phyloP scores from a whole-genome alignment of 371 early-diverging fungal genomes.

The Rhizopus arrhizus region DNA sequence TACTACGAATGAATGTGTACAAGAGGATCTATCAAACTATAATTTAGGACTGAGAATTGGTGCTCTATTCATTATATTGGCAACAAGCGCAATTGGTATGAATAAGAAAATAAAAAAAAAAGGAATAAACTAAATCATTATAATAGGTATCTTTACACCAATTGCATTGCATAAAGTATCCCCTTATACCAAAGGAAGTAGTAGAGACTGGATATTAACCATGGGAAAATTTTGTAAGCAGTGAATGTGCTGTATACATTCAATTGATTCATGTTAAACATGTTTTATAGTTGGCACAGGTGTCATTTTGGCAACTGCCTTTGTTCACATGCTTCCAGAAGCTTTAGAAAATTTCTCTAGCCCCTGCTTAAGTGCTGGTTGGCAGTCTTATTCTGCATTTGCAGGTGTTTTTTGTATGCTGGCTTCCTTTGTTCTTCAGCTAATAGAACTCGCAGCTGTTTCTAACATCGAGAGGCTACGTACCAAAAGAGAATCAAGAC shows the following conservation, averaged over 20 bases:
- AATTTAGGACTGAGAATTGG: constrained; percentile 32
- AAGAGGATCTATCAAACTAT: constrained; percentile 21
- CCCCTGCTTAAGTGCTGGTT: constrained; percentile 40
- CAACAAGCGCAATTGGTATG: constrained; percentile 32
- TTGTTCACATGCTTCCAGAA: constrained; percentile 53
- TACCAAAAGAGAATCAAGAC: constrained; percentile 15
- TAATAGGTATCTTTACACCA: constrained; percentile 45
- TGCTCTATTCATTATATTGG: constrained; percentile 35
- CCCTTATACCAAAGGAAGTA: constrained; percentile 33
- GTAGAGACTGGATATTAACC: constrained; percentile 40
- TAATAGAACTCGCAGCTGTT: constrained; percentile 42
- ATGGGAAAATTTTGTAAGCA: constrained; percentile 53
- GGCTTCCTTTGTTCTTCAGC: constrained; percentile 45
- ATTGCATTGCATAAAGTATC: constrained; percentile 42
- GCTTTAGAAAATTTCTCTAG: constrained; percentile 43
- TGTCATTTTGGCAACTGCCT: constrained; percentile 51
- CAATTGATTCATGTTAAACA: not conserved
- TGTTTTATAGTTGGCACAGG: constrained; percentile 44
- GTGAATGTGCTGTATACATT: not conserved
- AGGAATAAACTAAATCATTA: constrained; percentile 1
- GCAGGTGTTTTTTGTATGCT: constrained; percentile 53
- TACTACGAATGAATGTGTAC: constrained; percentile 18
- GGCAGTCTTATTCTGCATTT: constrained; percentile 45
- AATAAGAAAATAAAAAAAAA: not conserved
- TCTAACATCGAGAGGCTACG: constrained; percentile 29